Evolutionary conservation across 331 rosid genomes (phyloP).

Genomic region (Malus hybrid): DNA sequence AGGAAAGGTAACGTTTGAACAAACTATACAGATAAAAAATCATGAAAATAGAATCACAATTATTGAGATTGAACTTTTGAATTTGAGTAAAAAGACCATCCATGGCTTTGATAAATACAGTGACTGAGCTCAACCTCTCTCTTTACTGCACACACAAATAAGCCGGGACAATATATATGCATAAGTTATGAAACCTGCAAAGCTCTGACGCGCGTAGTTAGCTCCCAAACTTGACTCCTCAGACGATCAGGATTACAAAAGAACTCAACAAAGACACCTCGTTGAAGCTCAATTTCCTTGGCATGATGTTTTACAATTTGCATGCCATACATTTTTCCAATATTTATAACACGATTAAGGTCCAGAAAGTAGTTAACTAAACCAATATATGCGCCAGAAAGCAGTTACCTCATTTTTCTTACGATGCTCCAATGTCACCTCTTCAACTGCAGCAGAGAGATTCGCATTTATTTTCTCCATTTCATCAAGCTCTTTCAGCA

Average conservation of each 20-base stretch:
- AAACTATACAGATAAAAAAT: no score
- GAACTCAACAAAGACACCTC: slow-evolving; percentile 87
- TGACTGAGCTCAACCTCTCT: not conserved
- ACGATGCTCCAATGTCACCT: slow-evolving; percentile 87
- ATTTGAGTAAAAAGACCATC: no score
- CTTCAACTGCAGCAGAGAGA: slow-evolving; percentile 92
- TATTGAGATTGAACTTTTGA: no score
- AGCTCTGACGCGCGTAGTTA: slow-evolving; percentile 77
- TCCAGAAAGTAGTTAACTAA: not conserved
- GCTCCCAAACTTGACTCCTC: slow-evolving; percentile 79
- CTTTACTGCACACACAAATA: not conserved
- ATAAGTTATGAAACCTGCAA: slow-evolving; percentile 57
- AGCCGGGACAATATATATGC: not conserved
- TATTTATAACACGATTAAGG: no score
- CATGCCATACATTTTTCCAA: not conserved
- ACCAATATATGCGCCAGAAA: not conserved
- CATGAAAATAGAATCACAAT: no score
- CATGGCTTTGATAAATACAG: not conserved
- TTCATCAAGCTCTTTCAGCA: slow-evolving; percentile 49
- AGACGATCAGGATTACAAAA: slow-evolving; percentile 86
- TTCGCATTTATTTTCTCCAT: slow-evolving; percentile 89
- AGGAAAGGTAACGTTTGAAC: no score
- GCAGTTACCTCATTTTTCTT: slow-evolving; percentile 78
- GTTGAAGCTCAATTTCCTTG: slow-evolving; percentile 78
- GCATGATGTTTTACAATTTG: slow-evolving; percentile 94